Percentiles rank a stretch among this genome's conserved stretches.
These are phyloP conservation scores for Ambrosia artemisiifolia DNA, from an alignment of 129 eudicot genomes.

Conservation along the genomic window DNA sequence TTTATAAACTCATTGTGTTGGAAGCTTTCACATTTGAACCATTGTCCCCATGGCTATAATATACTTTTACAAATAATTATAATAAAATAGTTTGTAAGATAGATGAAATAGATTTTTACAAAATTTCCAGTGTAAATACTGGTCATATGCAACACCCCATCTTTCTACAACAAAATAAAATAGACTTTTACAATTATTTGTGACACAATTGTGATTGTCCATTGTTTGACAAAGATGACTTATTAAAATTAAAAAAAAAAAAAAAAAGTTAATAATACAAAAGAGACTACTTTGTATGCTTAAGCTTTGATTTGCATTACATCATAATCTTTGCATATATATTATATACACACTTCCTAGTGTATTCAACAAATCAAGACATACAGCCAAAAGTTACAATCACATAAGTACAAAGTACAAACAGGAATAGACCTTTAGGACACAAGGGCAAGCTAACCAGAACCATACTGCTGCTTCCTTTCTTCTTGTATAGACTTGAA, in stretches of 20 bases:
- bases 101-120: too few species aligned
- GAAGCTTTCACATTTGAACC: too few species aligned
- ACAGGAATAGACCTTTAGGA: constrained; percentile 4
- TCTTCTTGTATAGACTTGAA: constrained; percentile 87
- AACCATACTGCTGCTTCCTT: constrained; percentile 65
- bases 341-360: constrained; percentile 21
- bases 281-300: background rate
- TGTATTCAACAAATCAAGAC: constrained; percentile 15
- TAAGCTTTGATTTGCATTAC: constrained; percentile 22
- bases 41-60: too few species aligned
- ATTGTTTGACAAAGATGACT: too few species aligned
- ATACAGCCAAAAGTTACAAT: constrained; percentile 26
- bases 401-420: constrained; percentile 28
- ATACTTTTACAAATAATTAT: background rate
- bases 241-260: background rate
- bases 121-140: too few species aligned
- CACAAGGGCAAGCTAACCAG: constrained; percentile 20
- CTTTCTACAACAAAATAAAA: too few species aligned
- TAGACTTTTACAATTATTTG: background rate
- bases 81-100: too few species aligned
- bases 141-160: too few species aligned
- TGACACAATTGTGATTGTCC: background rate
- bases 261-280: background rate
- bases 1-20: background rate
- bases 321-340: constrained; percentile 19